These are phyloP conservation scores for Ophiostoma ips DNA, from an alignment of 2,329 filamentous ascomycete genomes.

Conservation along the genomic window DNA sequence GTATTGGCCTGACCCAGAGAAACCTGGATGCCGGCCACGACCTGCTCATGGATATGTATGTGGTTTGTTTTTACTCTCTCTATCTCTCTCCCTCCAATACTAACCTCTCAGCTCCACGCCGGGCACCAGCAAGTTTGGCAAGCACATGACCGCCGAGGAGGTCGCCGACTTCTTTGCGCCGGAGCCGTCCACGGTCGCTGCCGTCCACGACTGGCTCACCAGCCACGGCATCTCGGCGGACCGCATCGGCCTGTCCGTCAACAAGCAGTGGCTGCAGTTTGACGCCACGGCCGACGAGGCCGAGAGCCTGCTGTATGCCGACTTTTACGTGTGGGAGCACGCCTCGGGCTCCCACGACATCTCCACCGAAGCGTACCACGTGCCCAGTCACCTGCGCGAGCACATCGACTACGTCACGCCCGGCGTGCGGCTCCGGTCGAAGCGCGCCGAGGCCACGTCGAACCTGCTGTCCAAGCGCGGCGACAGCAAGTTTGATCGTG, in stretches of 20 bases:
- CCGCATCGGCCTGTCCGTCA: constrained; percentile 3
- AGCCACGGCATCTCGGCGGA: constrained; percentile 15
- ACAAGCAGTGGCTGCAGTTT: constrained; percentile 14
- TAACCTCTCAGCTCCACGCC: neutral
- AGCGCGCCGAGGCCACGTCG: neutral
- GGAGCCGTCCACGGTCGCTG: constrained; percentile 18
- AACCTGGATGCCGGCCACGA: constrained; percentile 19
- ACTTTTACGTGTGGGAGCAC: constrained; percentile 14
- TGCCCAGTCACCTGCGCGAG: constrained; percentile 30
- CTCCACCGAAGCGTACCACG: constrained; percentile 19
- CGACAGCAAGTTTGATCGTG: neutral
- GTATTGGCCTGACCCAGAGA: constrained; percentile 15
- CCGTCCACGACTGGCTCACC: constrained; percentile 20
- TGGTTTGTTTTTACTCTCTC: neutral
- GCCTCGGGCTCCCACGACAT: neutral
- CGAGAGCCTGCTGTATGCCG: constrained; percentile 12
- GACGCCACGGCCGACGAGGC: constrained; percentile 14
- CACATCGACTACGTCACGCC: constrained; percentile 35
- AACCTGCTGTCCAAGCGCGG: neutral
- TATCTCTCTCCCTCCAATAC: neutral
- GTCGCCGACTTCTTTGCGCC: constrained; percentile 25
- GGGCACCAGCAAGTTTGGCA: neutral
- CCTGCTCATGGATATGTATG: constrained; percentile 20
- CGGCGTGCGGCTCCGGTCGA: constrained; percentile 1
- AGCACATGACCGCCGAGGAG: constrained; percentile 23